These are phyloP conservation scores for Xylaria arbuscula DNA, from an alignment of 2,329 filamentous ascomycete species.

Conservation along the genomic window DNA sequence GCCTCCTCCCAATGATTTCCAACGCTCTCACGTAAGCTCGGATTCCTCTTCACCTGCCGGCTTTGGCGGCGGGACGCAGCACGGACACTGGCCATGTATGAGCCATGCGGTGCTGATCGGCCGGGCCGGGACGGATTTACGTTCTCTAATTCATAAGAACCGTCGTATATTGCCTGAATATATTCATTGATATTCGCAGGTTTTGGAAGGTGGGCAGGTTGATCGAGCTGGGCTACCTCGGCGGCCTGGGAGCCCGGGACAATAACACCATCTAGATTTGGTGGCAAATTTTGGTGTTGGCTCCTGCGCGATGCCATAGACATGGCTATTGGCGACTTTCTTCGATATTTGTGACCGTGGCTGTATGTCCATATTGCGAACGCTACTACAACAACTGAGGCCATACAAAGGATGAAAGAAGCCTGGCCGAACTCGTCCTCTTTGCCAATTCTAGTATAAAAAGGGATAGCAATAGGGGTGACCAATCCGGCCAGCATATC, in stretches of 20 bases:
- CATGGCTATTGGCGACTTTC: constrained; percentile 67
- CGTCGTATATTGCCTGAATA: neutral
- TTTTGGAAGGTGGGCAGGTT: neutral
- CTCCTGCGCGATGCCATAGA: constrained; percentile 60
- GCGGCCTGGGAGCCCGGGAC: constrained; percentile 10
- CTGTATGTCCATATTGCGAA: constrained; percentile 69
- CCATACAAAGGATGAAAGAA: constrained; percentile 63
- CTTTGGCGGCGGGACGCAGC: constrained; percentile 44
- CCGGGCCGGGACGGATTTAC: constrained; percentile 13
- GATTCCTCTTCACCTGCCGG: constrained; percentile 39
- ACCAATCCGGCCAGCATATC: constrained; percentile 75
- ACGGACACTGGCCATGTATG: constrained; percentile 45
- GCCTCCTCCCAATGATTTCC: constrained; percentile 38
- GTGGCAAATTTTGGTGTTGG: constrained; percentile 36
- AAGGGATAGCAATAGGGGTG: constrained; percentile 69
- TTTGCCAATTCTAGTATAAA: constrained; percentile 60
- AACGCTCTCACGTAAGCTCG: constrained; percentile 39
- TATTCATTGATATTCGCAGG: constrained; percentile 7
- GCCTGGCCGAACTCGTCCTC: constrained; percentile 61
- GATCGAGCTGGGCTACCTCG: constrained; percentile 6
- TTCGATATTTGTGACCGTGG: constrained; percentile 57
- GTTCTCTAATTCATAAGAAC: neutral
- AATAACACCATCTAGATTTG: constrained; percentile 34
- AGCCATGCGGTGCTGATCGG: constrained; percentile 41
- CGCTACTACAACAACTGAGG: constrained; percentile 62